Base-by-base conservation (phyloP, 768 basidiomycete genomes). In the Auriscalpium vulgare region DNA sequence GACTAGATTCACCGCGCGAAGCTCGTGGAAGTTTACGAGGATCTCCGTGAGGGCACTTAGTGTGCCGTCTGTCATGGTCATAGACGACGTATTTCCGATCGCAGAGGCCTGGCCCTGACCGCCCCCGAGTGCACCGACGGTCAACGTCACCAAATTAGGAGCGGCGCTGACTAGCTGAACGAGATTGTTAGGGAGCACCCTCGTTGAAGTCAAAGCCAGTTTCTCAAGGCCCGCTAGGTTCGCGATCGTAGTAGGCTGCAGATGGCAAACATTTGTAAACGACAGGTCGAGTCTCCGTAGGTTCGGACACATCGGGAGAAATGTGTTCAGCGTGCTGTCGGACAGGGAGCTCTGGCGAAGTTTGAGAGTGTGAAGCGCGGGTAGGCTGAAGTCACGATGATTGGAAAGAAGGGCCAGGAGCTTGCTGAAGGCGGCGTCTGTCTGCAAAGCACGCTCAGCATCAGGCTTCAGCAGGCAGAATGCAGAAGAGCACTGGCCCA, bases 181-280 rank as follows among this genome's bases (percentile, higher is more conserved):
- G 1, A 85, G 61, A 36, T 80, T 78, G 9, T 56, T 45, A 23
- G 69, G 66, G 0, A 75, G 66, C 3, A 81, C 67, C 3, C 64
- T 64, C 0, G 82, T 84, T 4, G 84, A 84, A 1, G 82, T 84
- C 23, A 88, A 66, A 2, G 78, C 78, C n/a, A 88, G 69, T 62
- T 88, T 88, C 60, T 83, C 78, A 34, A 88, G 67, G 4, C 63
- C 46, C 35, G 54, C n/a, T 2, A 59, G 35, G 44, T 57, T 17
- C 21, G 48, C 38, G 14, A 40, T 23, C 37, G 65, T 46, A 8
- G 63, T 46, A 16, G 17, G 35, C 4, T 64, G 56, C n/a, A 70
- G 71, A 45, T 74, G 78, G 47, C 71, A 78, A 36, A 84, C 64
- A 13, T 62, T 61, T 2, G 85, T 88, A 68, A 85, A 88, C 6